Evolutionary conservation across 1,284 basidiomycete genomes (phyloP).

Genomic region (Rhodotorula sp.): DNA sequence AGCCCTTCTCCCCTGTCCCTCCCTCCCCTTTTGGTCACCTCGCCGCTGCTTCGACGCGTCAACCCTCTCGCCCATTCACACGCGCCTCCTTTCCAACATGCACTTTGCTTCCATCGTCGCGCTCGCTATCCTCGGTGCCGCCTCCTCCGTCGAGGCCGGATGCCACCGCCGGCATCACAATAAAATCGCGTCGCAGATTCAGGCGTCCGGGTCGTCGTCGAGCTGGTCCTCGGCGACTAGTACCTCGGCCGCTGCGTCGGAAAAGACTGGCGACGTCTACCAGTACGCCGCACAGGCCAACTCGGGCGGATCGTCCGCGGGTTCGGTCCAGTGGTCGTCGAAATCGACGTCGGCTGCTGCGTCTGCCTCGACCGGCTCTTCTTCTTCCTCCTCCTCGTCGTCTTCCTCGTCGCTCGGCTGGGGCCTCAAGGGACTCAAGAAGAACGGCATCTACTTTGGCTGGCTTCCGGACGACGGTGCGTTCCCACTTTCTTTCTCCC

Average conservation of each 20-base stretch:
- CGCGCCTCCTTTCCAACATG: slow-evolving; percentile 1
- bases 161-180: slow-evolving; percentile 33
- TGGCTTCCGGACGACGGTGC: slow-evolving; percentile 44
- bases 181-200: neutral
- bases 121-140: slow-evolving; percentile 19
- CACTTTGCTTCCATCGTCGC: slow-evolving; percentile 20
- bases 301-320: neutral
- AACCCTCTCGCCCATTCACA: neutral
- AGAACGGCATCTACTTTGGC: slow-evolving; percentile 44
- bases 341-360: slow-evolving; percentile 8
- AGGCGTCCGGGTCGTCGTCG: slow-evolving; percentile 13
- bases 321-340: neutral
- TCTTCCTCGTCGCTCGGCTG: slow-evolving; percentile 20
- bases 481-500: neutral
- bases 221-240: slow-evolving; percentile 5
- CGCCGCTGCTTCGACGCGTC: neutral
- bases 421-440: slow-evolving; percentile 35
- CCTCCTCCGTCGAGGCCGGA: slow-evolving; percentile 14
- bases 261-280: slow-evolving; percentile 3
- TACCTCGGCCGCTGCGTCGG: neutral
- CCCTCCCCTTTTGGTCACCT: slow-evolving; percentile 1
- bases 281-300: slow-evolving; percentile 1
- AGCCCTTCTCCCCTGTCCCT: neutral
- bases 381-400: slow-evolving; percentile 15
- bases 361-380: slow-evolving; percentile 11